Evolutionary conservation across 2,329 filamentous ascomycete species (phyloP).

Genomic region (Akanthomyces lecanii): DNA sequence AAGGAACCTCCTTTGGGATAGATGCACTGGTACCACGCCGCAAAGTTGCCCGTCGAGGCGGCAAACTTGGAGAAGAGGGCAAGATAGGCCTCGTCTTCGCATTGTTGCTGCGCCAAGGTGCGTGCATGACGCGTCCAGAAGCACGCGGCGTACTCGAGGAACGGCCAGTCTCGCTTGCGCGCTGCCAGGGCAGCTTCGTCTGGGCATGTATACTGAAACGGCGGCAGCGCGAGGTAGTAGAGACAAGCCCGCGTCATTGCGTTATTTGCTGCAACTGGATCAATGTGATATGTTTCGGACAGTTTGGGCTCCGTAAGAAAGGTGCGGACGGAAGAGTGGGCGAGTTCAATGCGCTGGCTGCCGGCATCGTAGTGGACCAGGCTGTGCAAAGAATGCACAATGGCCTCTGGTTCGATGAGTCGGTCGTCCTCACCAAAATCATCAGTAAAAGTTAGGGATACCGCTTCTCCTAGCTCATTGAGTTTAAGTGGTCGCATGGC

Average conservation of each 20-base stretch:
- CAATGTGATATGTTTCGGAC: conserved; percentile 4
- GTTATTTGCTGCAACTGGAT: background rate
- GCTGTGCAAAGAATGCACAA: conserved; percentile 5
- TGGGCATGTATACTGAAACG: background rate
- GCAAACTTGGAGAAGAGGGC: conserved; percentile 2
- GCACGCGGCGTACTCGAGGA: conserved; percentile 8
- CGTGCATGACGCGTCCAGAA: conserved; percentile 13
- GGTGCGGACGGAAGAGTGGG: conserved; percentile 12
- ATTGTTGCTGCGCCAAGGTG: background rate
- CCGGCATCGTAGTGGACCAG: conserved; percentile 4
- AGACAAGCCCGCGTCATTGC: conserved; percentile 3
- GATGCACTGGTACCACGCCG: conserved; percentile 16
- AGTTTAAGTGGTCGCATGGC: conserved; percentile 11
- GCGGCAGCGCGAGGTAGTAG: conserved; percentile 9
- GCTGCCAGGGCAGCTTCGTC: background rate
- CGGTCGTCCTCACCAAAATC: conserved; percentile 14
- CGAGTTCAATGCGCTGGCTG: conserved; percentile 11
- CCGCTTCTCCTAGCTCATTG: conserved; percentile 8
- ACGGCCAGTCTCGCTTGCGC: conserved; percentile 10
- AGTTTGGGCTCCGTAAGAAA: conserved; percentile 1
- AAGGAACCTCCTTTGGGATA: background rate
- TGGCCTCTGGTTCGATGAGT: conserved; percentile 14
- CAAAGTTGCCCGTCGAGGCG: conserved; percentile 3
- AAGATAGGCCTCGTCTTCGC: background rate
- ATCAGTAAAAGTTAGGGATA: background rate